Evolutionary conservation across 495 filamentous ascomycete species (phyloP).

Genomic region (Copromyces sp.): DNA sequence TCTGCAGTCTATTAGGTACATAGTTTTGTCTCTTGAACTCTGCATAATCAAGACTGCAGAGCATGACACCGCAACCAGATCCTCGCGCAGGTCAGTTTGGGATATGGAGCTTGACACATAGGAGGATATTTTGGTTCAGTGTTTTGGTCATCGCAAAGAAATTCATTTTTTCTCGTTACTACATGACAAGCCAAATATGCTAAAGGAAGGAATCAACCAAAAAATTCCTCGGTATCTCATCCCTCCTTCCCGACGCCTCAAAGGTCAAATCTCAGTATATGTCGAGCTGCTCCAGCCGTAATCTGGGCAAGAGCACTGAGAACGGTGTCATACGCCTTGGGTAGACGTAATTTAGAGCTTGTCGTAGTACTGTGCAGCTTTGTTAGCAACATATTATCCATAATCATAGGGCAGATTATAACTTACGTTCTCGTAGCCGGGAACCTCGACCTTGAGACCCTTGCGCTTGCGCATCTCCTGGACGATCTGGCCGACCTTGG

Average conservation of each 20-base stretch:
- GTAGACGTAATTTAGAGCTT: slow-evolving; percentile 65
- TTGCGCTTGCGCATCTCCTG: slow-evolving; percentile 93
- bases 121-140: not conserved
- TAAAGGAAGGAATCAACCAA: not conserved
- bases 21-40: not conserved
- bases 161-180: slow-evolving; percentile 1
- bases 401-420: not conserved
- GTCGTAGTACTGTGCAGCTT: slow-evolving; percentile 77
- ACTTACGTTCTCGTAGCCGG: slow-evolving; percentile 89
- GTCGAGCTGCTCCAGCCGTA: slow-evolving; percentile 3
- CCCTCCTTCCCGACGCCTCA: slow-evolving; percentile 1
- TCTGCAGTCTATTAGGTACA: not conserved
- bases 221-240: not conserved
- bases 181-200: not conserved
- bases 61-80: not conserved
- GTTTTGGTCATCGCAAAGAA: not conserved
- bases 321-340: slow-evolving; percentile 28
- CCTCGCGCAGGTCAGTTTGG: not conserved
- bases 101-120: not conserved
- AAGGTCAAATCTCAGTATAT: slow-evolving; percentile 5
- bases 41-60: not conserved
- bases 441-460: slow-evolving; percentile 93
- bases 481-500: slow-evolving; percentile 79
- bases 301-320: slow-evolving; percentile 26
- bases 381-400: slow-evolving; percentile 41